phyloP scores from a whole-genome alignment of 495 filamentous ascomycete genomes.

The Melanomma pulvis-pyrius region DNA sequence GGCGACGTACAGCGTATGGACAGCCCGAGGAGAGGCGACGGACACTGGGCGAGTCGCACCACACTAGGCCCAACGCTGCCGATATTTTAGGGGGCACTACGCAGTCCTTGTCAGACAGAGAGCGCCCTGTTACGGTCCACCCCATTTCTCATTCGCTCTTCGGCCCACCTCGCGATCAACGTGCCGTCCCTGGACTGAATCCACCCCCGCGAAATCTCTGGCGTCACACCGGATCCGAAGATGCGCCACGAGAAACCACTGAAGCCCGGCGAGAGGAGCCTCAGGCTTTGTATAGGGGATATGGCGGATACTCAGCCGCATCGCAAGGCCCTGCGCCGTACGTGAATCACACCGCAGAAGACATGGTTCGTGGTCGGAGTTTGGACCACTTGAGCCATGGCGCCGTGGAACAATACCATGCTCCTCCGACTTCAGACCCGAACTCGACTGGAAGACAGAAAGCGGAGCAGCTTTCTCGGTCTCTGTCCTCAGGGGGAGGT shows the following conservation, averaged over 20 bases:
- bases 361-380: conserved; percentile 32
- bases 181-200: not conserved
- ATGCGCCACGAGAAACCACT: conserved; percentile 21
- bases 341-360: conserved; percentile 12
- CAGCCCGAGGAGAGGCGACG: conserved; percentile 31
- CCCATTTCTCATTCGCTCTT: conserved; percentile 39
- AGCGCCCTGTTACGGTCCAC: conserved; percentile 40
- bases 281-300: conserved; percentile 23
- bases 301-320: conserved; percentile 24
- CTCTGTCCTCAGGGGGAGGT: conserved; percentile 25
- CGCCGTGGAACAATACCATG: conserved; percentile 32
- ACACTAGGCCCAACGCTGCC: conserved; percentile 27
- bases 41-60: conserved; percentile 35
- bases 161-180: conserved; percentile 34
- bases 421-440: conserved; percentile 35
- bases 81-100: conserved; percentile 17
- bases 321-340: conserved; percentile 19
- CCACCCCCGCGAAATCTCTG: conserved; percentile 12
- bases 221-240: conserved; percentile 18
- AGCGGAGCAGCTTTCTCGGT: conserved; percentile 35
- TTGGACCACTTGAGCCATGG: conserved; percentile 28
- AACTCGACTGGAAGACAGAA: conserved; percentile 27
- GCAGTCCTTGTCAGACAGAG: conserved; percentile 19
- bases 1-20: conserved; percentile 12
- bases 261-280: conserved; percentile 28